Base-by-base conservation (phyloP, 192 early-diverging fungal species). In the Thoreauomyces humboldtii region DNA sequence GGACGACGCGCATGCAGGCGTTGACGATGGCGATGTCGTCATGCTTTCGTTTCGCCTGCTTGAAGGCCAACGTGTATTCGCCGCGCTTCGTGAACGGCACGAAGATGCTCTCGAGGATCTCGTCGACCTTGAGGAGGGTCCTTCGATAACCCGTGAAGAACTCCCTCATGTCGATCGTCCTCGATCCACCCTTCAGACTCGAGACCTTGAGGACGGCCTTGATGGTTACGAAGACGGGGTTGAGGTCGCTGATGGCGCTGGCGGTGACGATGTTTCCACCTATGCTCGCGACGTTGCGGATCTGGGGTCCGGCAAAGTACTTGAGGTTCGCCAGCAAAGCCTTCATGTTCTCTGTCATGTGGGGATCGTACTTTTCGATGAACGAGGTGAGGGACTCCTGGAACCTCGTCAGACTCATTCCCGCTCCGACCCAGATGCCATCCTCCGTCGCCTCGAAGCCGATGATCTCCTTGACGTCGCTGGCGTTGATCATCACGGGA, bases 21-120 rank as follows among this genome's bases (percentile, higher is more conserved):
- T 90, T 93, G 52, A 90, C 91, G 67, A 93, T 93, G 14, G 92
- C 88, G 61, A 93, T 92, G 69, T 92, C 90, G 68, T 92, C 91
- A 72, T 91, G 88, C 73, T 86, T 86, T 71, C 92, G 79, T 72
- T 92, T 91, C 54, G 92, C 86, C 77, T 93, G 91, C 78, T 93
- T 93, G 80, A 85, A 94, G 7, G 88, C 88, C 31, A 80, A 70
- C 14, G 87, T 81, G 51, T 81, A 82, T 69, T 92, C 87, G 45
- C 79, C 66, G 35, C 59, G 41, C 4, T 43, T 45, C 41, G 78
- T 83, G 63, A 85, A 82, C 29, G 91, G 90, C 63, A 94, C 78
- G 38, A 73, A 74, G 70, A 51, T 17, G 37, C 34, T 36, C 24
- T 55, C 51, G 19, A 93, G 56, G 27, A 91, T 82, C 67, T 93